These are phyloP conservation scores for Clonostachys sp. DNA, from an alignment of 2,329 filamentous ascomycete genomes.

Conservation along the genomic window DNA sequence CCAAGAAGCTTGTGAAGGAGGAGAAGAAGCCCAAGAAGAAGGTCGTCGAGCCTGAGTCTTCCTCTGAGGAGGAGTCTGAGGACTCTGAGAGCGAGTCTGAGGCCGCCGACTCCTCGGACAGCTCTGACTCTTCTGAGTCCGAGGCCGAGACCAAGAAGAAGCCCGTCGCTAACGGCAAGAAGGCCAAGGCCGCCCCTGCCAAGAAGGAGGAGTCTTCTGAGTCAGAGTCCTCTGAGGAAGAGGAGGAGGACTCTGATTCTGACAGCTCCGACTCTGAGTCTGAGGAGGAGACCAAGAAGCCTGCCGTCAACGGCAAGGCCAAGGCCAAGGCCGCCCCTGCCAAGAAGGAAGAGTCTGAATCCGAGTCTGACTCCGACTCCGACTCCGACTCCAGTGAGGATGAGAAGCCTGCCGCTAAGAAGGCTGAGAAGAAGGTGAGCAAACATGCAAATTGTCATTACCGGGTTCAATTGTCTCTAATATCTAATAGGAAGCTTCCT, in stretches of 20 bases:
- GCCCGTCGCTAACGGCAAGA: constrained; percentile 21
- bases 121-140: constrained; percentile 24
- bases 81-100: constrained; percentile 13
- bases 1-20: constrained; percentile 44
- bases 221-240: constrained; percentile 23
- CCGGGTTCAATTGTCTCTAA: constrained; percentile 5
- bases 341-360: constrained; percentile 11
- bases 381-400: constrained; percentile 27
- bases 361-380: constrained; percentile 24
- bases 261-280: constrained; percentile 14
- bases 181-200: constrained; percentile 19
- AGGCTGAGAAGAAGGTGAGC: constrained; percentile 20
- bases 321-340: constrained; percentile 10
- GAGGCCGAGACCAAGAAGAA: constrained; percentile 30
- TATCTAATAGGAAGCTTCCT: constrained; percentile 19
- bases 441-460: background rate
- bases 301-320: background rate
- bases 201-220: constrained; percentile 18
- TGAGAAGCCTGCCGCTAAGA: constrained; percentile 25
- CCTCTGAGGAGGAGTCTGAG: constrained; percentile 26
- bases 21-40: constrained; percentile 44
- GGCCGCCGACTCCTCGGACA: constrained; percentile 3
- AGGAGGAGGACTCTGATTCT: constrained; percentile 4
- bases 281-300: background rate
- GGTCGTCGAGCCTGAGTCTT: constrained; percentile 34